A percentile compares a stretch with the other conserved stretches of the same genome.
Conservation (phyloP, 192 early-diverging fungal species). For the Chytriomyces hyalinus region DNA sequence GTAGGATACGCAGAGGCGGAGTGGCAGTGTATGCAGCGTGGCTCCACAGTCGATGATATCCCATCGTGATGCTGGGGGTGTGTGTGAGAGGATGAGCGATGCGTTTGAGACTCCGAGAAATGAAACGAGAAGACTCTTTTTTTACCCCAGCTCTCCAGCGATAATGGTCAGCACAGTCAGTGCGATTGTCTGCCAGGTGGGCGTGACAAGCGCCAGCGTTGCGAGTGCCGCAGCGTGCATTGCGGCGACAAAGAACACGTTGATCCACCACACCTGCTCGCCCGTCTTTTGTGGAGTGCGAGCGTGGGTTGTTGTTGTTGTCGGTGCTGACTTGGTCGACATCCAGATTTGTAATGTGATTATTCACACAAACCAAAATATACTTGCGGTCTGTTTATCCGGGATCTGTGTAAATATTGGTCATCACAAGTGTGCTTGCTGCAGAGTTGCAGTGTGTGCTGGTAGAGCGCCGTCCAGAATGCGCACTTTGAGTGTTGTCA, state of each 20-base stretch:
- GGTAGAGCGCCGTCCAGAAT: too few species aligned
- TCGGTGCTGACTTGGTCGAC: too few species aligned
- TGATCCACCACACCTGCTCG: slow-evolving; percentile 41
- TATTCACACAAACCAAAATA: too few species aligned
- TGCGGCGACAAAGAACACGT: slow-evolving; percentile 36
- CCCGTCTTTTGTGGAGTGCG: too few species aligned
- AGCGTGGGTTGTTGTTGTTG: too few species aligned
- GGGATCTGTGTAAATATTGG: too few species aligned
- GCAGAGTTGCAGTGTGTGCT: too few species aligned
- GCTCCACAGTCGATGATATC: slow-evolving; percentile 51
- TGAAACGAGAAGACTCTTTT: too few species aligned
- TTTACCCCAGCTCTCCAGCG: slow-evolving; percentile 39
- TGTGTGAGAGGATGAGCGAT: neutral
- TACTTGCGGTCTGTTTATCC: too few species aligned
- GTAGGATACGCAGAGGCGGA: slow-evolving; percentile 18
- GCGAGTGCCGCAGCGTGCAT: slow-evolving; percentile 31
- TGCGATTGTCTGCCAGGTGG: slow-evolving; percentile 14
- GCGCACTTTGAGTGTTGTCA: too few species aligned
- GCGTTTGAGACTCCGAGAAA: neutral
- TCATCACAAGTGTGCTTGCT: too few species aligned
- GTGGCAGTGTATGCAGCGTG: slow-evolving; percentile 44
- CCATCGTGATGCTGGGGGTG: slow-evolving; percentile 48
- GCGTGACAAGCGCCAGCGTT: slow-evolving; percentile 31
- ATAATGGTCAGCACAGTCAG: slow-evolving; percentile 22
- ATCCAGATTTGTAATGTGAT: too few species aligned